phyloP scores from a whole-genome alignment of 2,329 filamentous ascomycete species.

The Rhynchosporium secalis region DNA sequence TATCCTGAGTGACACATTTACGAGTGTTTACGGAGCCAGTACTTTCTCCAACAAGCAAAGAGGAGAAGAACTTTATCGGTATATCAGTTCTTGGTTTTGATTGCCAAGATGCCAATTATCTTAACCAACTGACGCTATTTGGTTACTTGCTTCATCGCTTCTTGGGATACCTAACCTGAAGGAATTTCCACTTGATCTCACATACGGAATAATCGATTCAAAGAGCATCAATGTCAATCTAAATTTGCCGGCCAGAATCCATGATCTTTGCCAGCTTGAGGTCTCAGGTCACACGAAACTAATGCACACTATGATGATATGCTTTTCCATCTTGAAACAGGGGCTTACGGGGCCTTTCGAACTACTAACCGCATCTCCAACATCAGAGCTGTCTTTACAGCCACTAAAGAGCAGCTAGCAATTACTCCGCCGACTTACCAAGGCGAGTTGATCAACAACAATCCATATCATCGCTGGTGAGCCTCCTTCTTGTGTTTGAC shows the following conservation, averaged over 20 bases:
- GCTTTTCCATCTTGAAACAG: neutral
- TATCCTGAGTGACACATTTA: no score
- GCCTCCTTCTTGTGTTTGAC: neutral
- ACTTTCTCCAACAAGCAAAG: no score
- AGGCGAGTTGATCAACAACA: neutral
- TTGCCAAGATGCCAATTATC: neutral
- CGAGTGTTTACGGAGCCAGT: no score
- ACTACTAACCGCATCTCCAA: slow-evolving; percentile 1
- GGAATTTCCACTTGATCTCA: neutral
- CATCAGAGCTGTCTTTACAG: slow-evolving; percentile 1
- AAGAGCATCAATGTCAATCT: no score
- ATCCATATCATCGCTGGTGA: neutral
- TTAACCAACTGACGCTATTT: neutral
- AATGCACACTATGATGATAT: slow-evolving; percentile 1
- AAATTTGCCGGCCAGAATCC: neutral
- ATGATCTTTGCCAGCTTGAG: neutral
- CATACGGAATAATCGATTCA: no score
- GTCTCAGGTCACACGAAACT: neutral
- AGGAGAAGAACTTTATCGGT: no score
- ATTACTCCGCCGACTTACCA: neutral
- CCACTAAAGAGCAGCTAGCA: slow-evolving; percentile 3
- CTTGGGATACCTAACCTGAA: neutral
- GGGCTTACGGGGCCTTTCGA: neutral
- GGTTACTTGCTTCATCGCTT: neutral
- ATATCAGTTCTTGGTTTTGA: no score